A percentile compares a stretch with the other conserved stretches of the same genome.
These are phyloP conservation scores for Scopulariopsis brevicaulis DNA, from an alignment of 2,329 filamentous ascomycete genomes.

Conservation along the genomic window DNA sequence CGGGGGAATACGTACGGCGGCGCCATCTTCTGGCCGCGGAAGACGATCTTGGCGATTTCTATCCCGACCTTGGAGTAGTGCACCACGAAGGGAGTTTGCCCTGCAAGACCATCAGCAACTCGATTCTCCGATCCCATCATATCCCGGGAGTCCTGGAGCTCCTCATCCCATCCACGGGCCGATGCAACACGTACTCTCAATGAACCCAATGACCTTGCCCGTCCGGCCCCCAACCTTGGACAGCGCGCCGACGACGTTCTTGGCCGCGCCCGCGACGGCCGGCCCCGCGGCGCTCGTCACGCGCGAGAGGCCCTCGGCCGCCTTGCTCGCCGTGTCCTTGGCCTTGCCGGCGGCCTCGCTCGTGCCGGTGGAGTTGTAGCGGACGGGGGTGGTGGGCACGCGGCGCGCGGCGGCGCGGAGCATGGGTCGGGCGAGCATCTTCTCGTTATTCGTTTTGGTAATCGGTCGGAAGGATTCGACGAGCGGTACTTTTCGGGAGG, in stretches of 20 bases:
- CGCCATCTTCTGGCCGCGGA: slow-evolving; percentile 79
- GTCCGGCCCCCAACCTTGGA: slow-evolving; percentile 74
- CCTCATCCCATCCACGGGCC: too few relatives aligned
- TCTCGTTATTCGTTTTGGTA: neutral
- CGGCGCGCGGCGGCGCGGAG: slow-evolving; percentile 32
- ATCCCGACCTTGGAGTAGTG: slow-evolving; percentile 88
- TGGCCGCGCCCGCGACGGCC: slow-evolving; percentile 62
- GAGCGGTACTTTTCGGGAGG: neutral
- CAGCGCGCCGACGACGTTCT: slow-evolving; percentile 53
- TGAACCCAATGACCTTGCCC: slow-evolving; percentile 63
- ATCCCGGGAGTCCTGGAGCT: neutral
- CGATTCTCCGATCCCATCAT: neutral
- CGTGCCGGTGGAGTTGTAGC: slow-evolving; percentile 43
- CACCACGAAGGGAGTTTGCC: slow-evolving; percentile 71
- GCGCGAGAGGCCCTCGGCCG: slow-evolving; percentile 70
- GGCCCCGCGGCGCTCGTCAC: slow-evolving; percentile 73
- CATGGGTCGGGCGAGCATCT: slow-evolving; percentile 26
- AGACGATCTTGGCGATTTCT: slow-evolving; percentile 81
- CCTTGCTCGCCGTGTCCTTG: slow-evolving; percentile 34
- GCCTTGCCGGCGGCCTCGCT: slow-evolving; percentile 29
- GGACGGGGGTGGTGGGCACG: slow-evolving; percentile 34
- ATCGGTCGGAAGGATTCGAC: neutral
- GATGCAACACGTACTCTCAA: slow-evolving; percentile 64
- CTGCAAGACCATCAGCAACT: slow-evolving; percentile 31
- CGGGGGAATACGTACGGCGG: slow-evolving; percentile 65